These are phyloP conservation scores for Mariannaea sp. DNA, from an alignment of 2,329 filamentous ascomycete species.

Conservation along the genomic window DNA sequence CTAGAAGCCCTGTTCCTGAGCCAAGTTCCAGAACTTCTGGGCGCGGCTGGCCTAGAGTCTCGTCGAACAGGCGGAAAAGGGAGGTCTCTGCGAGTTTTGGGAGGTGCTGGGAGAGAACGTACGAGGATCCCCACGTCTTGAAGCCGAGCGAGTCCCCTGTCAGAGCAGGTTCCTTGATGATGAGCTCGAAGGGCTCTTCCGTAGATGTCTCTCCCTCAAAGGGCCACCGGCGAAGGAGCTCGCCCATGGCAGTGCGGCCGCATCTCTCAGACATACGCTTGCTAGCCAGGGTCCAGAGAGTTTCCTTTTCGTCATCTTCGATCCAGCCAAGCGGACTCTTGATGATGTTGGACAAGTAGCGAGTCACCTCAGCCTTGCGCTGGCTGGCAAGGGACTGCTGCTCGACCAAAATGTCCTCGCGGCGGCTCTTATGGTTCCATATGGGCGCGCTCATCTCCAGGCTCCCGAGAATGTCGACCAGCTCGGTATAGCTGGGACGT, in stretches of 20 bases:
- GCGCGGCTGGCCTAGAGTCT: conserved; percentile 38
- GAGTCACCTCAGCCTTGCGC: conserved; percentile 58
- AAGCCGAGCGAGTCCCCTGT: conserved; percentile 87
- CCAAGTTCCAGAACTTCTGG: conserved; percentile 74
- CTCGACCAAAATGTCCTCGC: conserved; percentile 48
- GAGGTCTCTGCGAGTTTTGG: conserved; percentile 50
- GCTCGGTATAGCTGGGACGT: conserved; percentile 67
- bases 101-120: conserved; percentile 78
- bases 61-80: conserved; percentile 52
- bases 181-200: conserved; percentile 61
- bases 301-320: conserved; percentile 67
- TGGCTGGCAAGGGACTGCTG: conserved; percentile 48
- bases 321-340: conserved; percentile 72
- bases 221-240: conserved; percentile 60
- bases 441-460: conserved; percentile 70
- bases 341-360: conserved; percentile 73
- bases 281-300: conserved; percentile 79
- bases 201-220: conserved; percentile 43
- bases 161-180: conserved; percentile 82
- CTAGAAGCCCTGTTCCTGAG: conserved; percentile 88
- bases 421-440: conserved; percentile 60
- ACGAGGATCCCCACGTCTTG: conserved; percentile 95
- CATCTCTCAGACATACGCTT: conserved; percentile 82
- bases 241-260: conserved; percentile 68
- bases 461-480: conserved; percentile 68